These are phyloP conservation scores for Tolypocladium pustulatum DNA, from an alignment of 2,329 filamentous ascomycete genomes.

Conservation along the genomic window DNA sequence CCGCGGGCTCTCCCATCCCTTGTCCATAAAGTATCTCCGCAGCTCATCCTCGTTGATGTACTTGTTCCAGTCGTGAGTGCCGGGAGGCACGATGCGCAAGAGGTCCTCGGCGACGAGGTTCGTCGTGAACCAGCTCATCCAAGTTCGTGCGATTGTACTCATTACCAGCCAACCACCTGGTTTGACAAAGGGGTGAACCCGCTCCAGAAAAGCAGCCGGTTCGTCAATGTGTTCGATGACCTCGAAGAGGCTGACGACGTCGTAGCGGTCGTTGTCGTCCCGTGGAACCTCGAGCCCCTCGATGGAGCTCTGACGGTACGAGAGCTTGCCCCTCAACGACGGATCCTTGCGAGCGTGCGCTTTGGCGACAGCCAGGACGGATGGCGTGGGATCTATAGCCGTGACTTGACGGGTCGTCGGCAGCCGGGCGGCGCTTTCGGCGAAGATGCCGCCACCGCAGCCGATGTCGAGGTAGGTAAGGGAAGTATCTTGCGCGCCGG, in stretches of 20 bases:
- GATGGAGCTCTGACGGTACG: constrained; percentile 66
- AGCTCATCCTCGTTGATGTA: constrained; percentile 86
- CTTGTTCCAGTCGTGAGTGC: constrained; percentile 94
- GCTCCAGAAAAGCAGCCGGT: constrained; percentile 62
- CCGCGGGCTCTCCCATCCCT: constrained; percentile 48
- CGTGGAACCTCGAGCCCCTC: constrained; percentile 50
- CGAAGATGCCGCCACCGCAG: constrained; percentile 94
- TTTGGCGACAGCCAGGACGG: constrained; percentile 64
- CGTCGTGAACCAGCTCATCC: constrained; percentile 83
- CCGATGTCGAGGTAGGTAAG: constrained; percentile 81
- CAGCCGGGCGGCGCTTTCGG: constrained; percentile 70
- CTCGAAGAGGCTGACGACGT: constrained; percentile 83
- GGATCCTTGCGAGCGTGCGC: constrained; percentile 69
- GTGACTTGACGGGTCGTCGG: constrained; percentile 53
- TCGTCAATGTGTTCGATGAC: constrained; percentile 86
- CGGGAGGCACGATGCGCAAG: constrained; percentile 75
- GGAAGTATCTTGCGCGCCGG: constrained; percentile 15
- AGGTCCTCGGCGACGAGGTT: constrained; percentile 87
- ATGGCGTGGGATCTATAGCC: constrained; percentile 67
- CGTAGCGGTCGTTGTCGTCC: constrained; percentile 42
- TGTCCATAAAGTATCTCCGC: constrained; percentile 39
- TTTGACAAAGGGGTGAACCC: constrained; percentile 63
- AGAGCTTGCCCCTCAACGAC: constrained; percentile 48
- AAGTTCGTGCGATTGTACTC: constrained; percentile 84
- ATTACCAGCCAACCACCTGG: constrained; percentile 90